Evolutionary conservation across 805 yeast species (phyloP).

Genomic region (Wickerhamiella allomyrinae): DNA sequence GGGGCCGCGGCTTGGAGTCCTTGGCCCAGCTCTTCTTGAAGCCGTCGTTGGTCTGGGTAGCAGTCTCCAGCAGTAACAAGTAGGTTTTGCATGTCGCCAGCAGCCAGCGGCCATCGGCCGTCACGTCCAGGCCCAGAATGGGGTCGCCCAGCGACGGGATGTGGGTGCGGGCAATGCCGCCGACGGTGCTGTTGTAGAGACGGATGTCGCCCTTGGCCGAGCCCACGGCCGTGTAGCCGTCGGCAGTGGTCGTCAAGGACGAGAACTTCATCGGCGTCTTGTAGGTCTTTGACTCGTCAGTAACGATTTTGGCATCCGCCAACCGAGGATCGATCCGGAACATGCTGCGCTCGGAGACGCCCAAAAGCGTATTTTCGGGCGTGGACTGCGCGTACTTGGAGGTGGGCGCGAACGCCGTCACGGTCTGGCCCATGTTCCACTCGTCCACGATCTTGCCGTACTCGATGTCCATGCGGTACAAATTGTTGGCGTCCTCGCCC

Average conservation of each 20-base stretch:
- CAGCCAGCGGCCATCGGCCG: constrained; percentile 70
- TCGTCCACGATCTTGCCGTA: constrained; percentile 77
- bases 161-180: constrained; percentile 60
- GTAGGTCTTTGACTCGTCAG: constrained; percentile 39
- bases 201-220: constrained; percentile 63
- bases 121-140: constrained; percentile 49
- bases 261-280: constrained; percentile 38
- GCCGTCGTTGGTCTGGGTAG: constrained; percentile 53
- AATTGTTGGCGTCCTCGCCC: constrained; percentile 30
- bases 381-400: constrained; percentile 61
- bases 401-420: constrained; percentile 50
- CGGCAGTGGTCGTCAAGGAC: constrained; percentile 53
- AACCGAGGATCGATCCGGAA: constrained; percentile 75
- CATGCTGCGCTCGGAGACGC: constrained; percentile 48
- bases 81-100: constrained; percentile 67
- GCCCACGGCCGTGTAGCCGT: constrained; percentile 66
- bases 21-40: constrained; percentile 50
- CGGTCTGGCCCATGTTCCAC: constrained; percentile 36
- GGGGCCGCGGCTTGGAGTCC: constrained; percentile 54
- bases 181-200: constrained; percentile 59
- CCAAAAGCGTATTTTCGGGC: constrained; percentile 58
- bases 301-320: constrained; percentile 41
- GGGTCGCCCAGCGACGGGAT: constrained; percentile 76
- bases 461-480: constrained; percentile 66
- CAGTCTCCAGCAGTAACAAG: constrained; percentile 53